phyloP scores from a whole-genome alignment of 2,329 filamentous ascomycete species.

The Corinectria fuckeliana region DNA sequence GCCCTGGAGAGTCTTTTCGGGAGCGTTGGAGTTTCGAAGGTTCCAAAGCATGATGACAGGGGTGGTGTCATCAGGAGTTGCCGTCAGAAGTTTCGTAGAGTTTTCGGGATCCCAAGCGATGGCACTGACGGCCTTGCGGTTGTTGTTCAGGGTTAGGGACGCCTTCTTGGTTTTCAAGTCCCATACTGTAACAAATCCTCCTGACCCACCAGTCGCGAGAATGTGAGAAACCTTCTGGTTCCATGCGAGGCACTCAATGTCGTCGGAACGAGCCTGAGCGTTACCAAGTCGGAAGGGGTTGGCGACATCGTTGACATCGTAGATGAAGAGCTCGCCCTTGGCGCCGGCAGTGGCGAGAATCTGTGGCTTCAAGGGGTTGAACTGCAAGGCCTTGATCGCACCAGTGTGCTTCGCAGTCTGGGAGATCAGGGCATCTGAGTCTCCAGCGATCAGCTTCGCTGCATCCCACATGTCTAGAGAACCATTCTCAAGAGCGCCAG shows the following conservation, averaged over 20 bases:
- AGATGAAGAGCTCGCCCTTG: constrained; percentile 95
- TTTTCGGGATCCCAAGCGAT: constrained; percentile 98
- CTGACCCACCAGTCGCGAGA: constrained; percentile 88
- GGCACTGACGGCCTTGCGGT: constrained; percentile 90
- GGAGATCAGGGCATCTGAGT: constrained; percentile 79
- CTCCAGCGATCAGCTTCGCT: constrained; percentile 65
- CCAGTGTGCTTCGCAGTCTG: constrained; percentile 90
- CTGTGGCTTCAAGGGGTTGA: constrained; percentile 91
- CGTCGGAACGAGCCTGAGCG: constrained; percentile 85
- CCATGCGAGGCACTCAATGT: constrained; percentile 97
- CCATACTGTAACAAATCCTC: constrained; percentile 97
- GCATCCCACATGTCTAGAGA: constrained; percentile 94
- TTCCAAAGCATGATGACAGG: constrained; percentile 94
- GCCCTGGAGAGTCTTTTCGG: constrained; percentile 86
- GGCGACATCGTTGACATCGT: constrained; percentile 88
- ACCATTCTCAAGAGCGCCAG: constrained; percentile 93
- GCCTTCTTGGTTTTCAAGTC: constrained; percentile 98
- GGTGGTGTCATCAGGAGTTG: constrained; percentile 85
- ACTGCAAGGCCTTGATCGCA: constrained; percentile 92
- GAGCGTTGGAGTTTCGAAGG: constrained; percentile 92
- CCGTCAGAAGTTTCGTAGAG: constrained; percentile 92
- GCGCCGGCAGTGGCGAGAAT: constrained; percentile 90
- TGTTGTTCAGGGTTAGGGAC: constrained; percentile 93
- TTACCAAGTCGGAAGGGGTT: constrained; percentile 91
- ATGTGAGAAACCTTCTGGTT: constrained; percentile 98